phyloP scores from a whole-genome alignment of 2,329 filamentous ascomycete species.

The Penicillium sp. region DNA sequence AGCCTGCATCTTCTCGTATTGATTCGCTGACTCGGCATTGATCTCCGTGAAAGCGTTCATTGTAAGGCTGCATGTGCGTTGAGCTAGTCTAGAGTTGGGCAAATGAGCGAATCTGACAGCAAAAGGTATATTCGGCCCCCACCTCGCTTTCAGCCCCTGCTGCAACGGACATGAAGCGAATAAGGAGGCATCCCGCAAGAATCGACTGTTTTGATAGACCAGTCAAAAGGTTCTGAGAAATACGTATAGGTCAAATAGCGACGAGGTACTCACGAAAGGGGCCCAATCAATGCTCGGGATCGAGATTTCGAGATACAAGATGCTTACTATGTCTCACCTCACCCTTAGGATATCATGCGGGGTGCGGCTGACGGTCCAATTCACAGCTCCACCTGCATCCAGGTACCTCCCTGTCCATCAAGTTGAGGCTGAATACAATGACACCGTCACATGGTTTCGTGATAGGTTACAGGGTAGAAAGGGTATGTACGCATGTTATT shows the following conservation, averaged over 20 bases:
- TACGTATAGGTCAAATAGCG: background rate
- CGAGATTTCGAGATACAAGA: background rate
- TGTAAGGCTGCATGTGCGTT: constrained; percentile 27
- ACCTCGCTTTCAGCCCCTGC: constrained; percentile 15
- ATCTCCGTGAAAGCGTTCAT: constrained; percentile 1
- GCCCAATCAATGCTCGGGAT: too few relatives aligned
- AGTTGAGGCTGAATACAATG: constrained; percentile 1
- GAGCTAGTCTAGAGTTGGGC: constrained; percentile 6
- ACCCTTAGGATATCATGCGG: background rate
- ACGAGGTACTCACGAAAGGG: background rate
- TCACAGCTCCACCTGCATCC: background rate
- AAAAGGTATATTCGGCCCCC: constrained; percentile 15
- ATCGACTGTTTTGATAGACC: background rate
- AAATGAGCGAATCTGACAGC: constrained; percentile 13
- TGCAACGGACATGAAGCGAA: constrained; percentile 2
- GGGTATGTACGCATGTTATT: constrained; percentile 31
- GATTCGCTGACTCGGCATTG: constrained; percentile 4
- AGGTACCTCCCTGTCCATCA: background rate
- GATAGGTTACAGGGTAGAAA: constrained; percentile 11
- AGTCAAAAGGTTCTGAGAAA: background rate
- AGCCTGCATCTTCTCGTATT: background rate
- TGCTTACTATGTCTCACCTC: background rate
- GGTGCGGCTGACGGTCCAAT: constrained; percentile 14
- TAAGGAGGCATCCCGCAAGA: constrained; percentile 2
- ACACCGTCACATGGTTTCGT: background rate